Percentiles rank a stretch among this genome's conserved stretches.
These are phyloP conservation scores for Diutina sp. DNA, from an alignment of 1,139 yeast species.

Conservation along the genomic window DNA sequence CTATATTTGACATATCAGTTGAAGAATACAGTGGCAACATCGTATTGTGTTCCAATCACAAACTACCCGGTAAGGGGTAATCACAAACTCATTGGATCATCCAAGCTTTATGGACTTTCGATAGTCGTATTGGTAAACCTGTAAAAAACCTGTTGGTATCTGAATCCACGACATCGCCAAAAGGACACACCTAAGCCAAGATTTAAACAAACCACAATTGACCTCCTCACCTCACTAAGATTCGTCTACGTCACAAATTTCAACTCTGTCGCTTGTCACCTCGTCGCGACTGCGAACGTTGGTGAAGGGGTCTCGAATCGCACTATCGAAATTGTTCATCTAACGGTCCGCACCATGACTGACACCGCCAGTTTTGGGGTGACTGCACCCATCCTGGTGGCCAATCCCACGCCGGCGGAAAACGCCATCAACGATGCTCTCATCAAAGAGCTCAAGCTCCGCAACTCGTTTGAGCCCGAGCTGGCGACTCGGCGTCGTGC, in stretches of 20 bases:
- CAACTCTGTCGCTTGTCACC: not conserved
- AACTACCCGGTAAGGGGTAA: too few species aligned
- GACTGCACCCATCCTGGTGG: conserved; percentile 78
- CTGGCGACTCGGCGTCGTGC: conserved; percentile 69
- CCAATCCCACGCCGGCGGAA: conserved; percentile 77
- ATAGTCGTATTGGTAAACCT: too few species aligned
- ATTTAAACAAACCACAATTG: not conserved
- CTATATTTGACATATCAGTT: too few species aligned
- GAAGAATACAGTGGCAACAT: too few species aligned
- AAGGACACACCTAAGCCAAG: too few species aligned
- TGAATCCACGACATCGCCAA: too few species aligned
- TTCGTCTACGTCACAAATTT: not conserved
- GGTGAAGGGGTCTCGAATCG: not conserved
- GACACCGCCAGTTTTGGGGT: conserved; percentile 39
- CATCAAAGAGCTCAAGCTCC: conserved; percentile 66
- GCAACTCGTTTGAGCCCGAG: conserved; percentile 84
- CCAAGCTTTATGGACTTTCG: too few species aligned
- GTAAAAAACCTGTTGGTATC: too few species aligned
- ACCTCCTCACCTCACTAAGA: not conserved
- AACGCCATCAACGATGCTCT: conserved; percentile 59
- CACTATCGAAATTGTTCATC: not conserved
- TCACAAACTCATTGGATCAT: too few species aligned
- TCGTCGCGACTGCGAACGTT: not conserved
- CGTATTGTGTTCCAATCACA: too few species aligned
- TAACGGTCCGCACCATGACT: not conserved